Percentiles rank a stretch among this genome's conserved stretches.
phyloP scores from a whole-genome alignment of 352 stramenopile species.

The Pythium plurisporium region DNA sequence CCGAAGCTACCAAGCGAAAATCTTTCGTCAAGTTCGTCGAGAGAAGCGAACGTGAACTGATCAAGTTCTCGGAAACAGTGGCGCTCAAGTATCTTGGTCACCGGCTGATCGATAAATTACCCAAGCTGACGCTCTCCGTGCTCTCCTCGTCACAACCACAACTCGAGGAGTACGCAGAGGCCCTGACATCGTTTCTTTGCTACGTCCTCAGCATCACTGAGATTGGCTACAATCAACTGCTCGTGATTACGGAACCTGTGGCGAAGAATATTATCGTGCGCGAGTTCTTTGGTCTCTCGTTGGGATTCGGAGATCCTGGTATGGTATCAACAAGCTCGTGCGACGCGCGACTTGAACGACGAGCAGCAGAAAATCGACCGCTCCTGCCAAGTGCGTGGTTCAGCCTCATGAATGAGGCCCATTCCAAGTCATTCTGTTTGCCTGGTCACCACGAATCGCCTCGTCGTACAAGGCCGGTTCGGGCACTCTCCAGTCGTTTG shows the following conservation, averaged over 20 bases:
- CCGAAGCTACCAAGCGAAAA: conserved; percentile 44
- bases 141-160: conserved; percentile 28
- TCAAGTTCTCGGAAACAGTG: conserved; percentile 49
- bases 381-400: conserved; percentile 65
- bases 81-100: conserved; percentile 62
- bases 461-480: conserved; percentile 13
- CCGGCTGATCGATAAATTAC: conserved; percentile 51
- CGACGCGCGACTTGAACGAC: conserved; percentile 59
- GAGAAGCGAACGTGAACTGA: conserved; percentile 47
- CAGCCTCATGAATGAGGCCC: conserved; percentile 24
- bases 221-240: conserved; percentile 62
- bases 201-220: conserved; percentile 63
- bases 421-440: conserved; percentile 40
- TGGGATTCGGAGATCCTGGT: conserved; percentile 43
- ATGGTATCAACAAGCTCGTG: conserved; percentile 70
- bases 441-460: conserved; percentile 23
- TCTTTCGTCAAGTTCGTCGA: conserved; percentile 64
- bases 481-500: conserved; percentile 22
- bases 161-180: conserved; percentile 51
- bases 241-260: conserved; percentile 52
- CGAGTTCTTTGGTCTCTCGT: conserved; percentile 60
- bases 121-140: conserved; percentile 22
- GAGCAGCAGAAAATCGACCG: conserved; percentile 28
- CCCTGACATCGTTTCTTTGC: conserved; percentile 52
- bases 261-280: conserved; percentile 59